Evolutionary conservation across 2,329 filamentous ascomycete genomes (phyloP), one percentile per base, ranked within the genome.

Genomic region (Pseudocercospora fijiensis): DNA sequence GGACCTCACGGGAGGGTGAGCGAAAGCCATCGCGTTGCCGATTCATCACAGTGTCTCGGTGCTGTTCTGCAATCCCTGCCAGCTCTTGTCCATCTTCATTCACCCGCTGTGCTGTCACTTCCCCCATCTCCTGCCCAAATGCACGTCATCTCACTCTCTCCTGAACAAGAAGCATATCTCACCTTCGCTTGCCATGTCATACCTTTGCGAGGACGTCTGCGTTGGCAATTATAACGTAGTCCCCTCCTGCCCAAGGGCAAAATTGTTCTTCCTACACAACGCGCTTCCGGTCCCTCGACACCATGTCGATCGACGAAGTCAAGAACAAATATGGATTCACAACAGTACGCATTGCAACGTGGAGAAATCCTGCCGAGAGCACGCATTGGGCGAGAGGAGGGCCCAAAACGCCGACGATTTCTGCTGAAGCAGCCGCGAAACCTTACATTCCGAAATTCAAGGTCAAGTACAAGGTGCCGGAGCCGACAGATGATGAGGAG

Each of bases 401-500:
- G 20, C 69, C 68, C 5, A 66, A 62, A 62, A 47, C 65, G 20
- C 64, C 67, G 9, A 52, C 63, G 6, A 58, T 72, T 10, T 70
- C 69, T 9, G 64, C 72, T 13, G 71, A 71, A 49, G 62, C 61
- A 28, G 71, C 64, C 26, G 61, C 59, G 11, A 64, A 61, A 56
- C 67, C 69, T 11, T 71, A 67, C 57, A 61, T 67, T 13, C 66
- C 67, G 4, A 67, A 55, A 22, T 74, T 73, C 64, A 73, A 69
- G 59, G 70, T 73, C 7, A 61, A 57, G 24, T 70, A 69, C 43
- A 60, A 61, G 22, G 59, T 64, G 27, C 70, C 71, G 4, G 64
- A 70, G 57, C 69, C 70, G 4, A 71, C 70, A 16, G 70, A 72
- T 51, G 71, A 73, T 22, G 70, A 73, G 60, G 67, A 65, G 6